Evolutionary conservation across 1,139 yeast species (phyloP).

Genomic region (Diutina mesorugosa): DNA sequence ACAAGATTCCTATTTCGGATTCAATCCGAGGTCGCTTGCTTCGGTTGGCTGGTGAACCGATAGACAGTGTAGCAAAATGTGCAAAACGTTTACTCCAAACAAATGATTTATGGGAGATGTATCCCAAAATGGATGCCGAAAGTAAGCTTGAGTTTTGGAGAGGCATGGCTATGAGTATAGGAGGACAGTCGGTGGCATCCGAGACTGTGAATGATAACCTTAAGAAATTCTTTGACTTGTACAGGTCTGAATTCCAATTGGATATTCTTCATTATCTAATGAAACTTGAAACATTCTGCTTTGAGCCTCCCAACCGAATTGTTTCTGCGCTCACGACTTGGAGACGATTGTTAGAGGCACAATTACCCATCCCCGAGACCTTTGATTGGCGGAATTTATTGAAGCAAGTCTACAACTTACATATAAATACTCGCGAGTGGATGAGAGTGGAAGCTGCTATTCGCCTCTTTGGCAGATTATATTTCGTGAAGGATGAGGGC

Average conservation of each 20-base stretch:
- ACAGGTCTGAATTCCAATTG: not conserved
- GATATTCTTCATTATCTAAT: not conserved
- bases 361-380: not conserved
- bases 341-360: not conserved
- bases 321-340: not conserved
- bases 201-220: not conserved
- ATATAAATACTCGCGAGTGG: not conserved
- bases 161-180: not conserved
- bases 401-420: not conserved
- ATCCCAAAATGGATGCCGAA: not conserved
- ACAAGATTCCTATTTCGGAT: not conserved
- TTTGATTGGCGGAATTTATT: not conserved
- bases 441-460: not conserved
- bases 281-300: not conserved
- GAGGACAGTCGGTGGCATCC: not conserved
- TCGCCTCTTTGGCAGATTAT: not conserved
- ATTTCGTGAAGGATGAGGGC: not conserved
- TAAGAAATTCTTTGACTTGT: not conserved
- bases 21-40: not conserved
- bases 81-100: not conserved
- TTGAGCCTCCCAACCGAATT: not conserved
- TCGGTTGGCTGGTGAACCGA: not conserved
- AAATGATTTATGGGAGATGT: not conserved
- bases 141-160: not conserved
- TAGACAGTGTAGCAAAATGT: not conserved